Evolutionary conservation across 1,139 yeast genomes (phyloP), one percentile per base, ranked within the genome.

Genomic region (Debaryomycetaceae sp.): DNA sequence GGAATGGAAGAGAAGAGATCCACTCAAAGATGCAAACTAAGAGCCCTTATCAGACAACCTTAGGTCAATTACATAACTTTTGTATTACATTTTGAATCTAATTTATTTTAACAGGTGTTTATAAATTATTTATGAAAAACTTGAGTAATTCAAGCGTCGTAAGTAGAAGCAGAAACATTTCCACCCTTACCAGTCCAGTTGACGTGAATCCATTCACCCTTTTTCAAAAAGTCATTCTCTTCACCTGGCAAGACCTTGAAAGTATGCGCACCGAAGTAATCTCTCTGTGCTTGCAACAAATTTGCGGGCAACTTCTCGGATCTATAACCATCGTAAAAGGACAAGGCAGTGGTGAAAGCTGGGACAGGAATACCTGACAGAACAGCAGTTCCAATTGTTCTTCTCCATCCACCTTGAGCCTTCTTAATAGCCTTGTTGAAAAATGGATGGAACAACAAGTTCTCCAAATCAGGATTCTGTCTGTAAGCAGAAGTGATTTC

Each of bases 171-270:
- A 57, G 97, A 85, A 56, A 91, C 89, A 72, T 91, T 83, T 78
- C 99, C 99, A 76, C 98, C 99, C 66, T 84, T 85, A 70, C 99
- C 99, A 55, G 99, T 93, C 99, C 99, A 93, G 95, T 93, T 91
- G 67, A 91, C 79, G 78, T 93, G 99, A 72, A 91, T 85, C 78
- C 87, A 84, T 60, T 83, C 75, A 63, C 80, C 95, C 60, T 76
- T 82, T 76, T 93, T 91, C 71, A 87, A 80, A 65, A 73, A 73
- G 48, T 76, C 87, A 64, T 81, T 78, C 60, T 88, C 97, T 62
- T 65, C 72, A 72, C 95, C 95, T 60, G 96, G 96, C 66, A 89
- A 78, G 55, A 93, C 96, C 72, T 83, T 82, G 89, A 93, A 93
- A 65, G 99, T 93, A 83, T 93, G 99, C 57, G 99, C 99, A 76